phyloP scores from a whole-genome alignment of 2,329 filamentous ascomycete genomes.

The Raffaelea ambrosiae region DNA sequence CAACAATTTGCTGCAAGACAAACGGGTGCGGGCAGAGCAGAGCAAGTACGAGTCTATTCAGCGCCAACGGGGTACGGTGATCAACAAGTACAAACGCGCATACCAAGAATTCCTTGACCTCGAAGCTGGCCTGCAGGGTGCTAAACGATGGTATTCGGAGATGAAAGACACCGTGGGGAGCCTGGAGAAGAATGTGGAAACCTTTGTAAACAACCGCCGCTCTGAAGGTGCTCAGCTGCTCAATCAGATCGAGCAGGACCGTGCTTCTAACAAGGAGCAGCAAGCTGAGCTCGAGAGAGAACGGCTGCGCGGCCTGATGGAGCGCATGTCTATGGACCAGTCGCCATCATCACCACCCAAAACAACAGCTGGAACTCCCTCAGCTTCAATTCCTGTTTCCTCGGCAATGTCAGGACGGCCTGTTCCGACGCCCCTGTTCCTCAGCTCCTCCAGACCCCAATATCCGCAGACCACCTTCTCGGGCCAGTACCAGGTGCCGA shows the following conservation, averaged over 20 bases:
- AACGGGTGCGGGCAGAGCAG: constrained; percentile 86
- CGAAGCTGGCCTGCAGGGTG: constrained; percentile 73
- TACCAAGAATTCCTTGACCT: constrained; percentile 92
- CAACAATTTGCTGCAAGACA: constrained; percentile 83
- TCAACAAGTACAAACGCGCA: constrained; percentile 81
- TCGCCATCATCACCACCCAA: constrained; percentile 32
- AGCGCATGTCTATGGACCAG: constrained; percentile 84
- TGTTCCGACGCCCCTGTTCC: constrained; percentile 26
- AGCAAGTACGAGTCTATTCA: constrained; percentile 89
- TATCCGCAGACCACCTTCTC: constrained; percentile 48
- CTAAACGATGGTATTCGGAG: constrained; percentile 88
- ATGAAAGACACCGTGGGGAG: constrained; percentile 94
- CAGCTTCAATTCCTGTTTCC: neutral
- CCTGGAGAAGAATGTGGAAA: constrained; percentile 89
- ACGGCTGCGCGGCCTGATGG: constrained; percentile 82
- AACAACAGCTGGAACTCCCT: constrained; percentile 17
- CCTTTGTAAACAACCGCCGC: constrained; percentile 89
- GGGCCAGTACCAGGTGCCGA: constrained; percentile 52
- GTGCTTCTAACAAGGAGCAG: constrained; percentile 48
- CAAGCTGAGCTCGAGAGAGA: constrained; percentile 79
- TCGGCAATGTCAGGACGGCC: constrained; percentile 21
- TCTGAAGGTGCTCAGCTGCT: constrained; percentile 87
- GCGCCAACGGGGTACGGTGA: constrained; percentile 68
- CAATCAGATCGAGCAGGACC: constrained; percentile 75
- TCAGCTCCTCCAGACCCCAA: constrained; percentile 26